These are phyloP conservation scores for Gossypium bickii DNA, from an alignment of 345 rosid genomes.

Conservation along the genomic window DNA sequence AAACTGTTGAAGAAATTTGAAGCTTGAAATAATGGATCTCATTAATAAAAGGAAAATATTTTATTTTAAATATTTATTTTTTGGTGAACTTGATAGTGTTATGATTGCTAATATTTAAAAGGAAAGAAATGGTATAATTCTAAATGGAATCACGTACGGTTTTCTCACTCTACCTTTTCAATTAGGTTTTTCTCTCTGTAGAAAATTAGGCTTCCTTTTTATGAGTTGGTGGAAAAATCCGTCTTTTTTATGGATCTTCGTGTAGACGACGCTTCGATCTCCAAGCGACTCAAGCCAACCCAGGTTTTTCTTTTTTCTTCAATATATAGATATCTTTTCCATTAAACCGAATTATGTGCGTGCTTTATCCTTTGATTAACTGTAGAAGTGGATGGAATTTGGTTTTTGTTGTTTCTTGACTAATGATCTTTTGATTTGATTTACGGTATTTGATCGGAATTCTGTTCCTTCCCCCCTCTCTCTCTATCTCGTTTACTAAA, in stretches of 20 bases:
- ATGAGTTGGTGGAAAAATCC: neutral
- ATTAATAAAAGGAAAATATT: neutral
- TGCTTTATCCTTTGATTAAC: neutral
- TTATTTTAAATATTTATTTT: too few species aligned
- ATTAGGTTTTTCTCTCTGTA: neutral
- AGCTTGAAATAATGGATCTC: neutral
- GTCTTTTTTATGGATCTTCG: constrained; percentile 15
- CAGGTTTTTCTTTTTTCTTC: constrained; percentile 19
- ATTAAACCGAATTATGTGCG: neutral
- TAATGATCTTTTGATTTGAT: constrained; percentile 5
- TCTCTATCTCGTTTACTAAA: neutral
- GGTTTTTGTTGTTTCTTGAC: neutral
- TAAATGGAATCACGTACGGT: neutral
- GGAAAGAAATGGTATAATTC: too few species aligned
- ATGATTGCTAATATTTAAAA: neutral
- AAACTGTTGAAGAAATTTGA: neutral
- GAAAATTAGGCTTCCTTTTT: neutral
- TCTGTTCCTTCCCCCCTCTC: neutral
- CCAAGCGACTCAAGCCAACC: constrained; percentile 19
- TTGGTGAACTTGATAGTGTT: too few species aligned
- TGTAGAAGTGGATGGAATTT: neutral
- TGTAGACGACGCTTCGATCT: constrained; percentile 11
- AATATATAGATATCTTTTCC: neutral
- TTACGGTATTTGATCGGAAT: neutral
- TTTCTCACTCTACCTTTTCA: neutral